Conservation (phyloP, 148 eudicot genomes). For the Rhododendron williamsianum region DNA sequence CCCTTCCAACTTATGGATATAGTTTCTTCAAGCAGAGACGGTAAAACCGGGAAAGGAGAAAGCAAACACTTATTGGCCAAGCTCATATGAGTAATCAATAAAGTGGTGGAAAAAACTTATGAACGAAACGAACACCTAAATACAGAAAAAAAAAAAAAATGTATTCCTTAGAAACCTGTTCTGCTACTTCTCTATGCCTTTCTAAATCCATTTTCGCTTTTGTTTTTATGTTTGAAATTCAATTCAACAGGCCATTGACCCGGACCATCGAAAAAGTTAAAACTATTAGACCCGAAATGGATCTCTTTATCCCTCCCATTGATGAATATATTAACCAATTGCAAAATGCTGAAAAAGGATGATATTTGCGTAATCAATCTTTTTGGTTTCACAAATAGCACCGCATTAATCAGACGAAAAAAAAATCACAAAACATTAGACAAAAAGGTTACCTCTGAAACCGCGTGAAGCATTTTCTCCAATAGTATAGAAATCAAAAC, state of each 20-base stretch:
- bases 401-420: background rate
- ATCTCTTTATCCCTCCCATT: background rate
- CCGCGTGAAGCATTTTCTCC: conserved; percentile 55
- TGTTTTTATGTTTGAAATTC: background rate
- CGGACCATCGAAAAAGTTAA: background rate
- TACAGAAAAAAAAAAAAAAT: background rate
- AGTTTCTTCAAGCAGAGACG: background rate
- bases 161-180: background rate
- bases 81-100: background rate
- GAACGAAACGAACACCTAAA: background rate
- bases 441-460: conserved; percentile 38
- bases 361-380: background rate
- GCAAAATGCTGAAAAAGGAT: background rate
- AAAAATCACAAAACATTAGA: background rate
- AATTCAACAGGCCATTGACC: background rate
- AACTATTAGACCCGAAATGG: background rate
- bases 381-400: background rate
- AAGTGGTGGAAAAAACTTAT: background rate
- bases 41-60: background rate
- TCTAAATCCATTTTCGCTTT: background rate
- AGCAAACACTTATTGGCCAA: background rate
- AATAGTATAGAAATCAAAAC: conserved; percentile 55
- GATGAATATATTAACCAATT: background rate
- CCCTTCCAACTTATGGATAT: background rate
- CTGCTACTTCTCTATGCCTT: background rate